Evolutionary conservation across 768 basidiomycete genomes (phyloP).

Genomic region (Termitomyces sp.): DNA sequence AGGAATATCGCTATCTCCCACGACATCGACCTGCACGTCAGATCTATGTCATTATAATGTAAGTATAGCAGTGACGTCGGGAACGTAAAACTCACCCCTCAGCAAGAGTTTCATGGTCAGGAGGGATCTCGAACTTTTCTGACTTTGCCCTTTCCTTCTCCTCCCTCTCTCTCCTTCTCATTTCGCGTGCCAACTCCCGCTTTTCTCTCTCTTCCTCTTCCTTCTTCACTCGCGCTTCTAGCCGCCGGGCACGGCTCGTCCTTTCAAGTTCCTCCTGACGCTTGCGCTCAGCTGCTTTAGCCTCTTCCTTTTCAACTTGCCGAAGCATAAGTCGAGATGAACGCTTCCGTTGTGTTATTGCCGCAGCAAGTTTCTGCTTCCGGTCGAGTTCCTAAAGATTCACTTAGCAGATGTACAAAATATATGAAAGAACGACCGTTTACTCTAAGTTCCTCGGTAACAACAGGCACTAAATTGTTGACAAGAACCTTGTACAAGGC

Average conservation of each 20-base stretch:
- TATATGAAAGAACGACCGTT: conserved; percentile 15
- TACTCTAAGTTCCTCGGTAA: conserved; percentile 68
- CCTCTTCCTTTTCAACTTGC: conserved; percentile 78
- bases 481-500: conserved; percentile 67
- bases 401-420: conserved; percentile 6
- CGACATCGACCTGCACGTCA: conserved; percentile 7
- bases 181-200: conserved; percentile 61
- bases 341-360: conserved; percentile 81
- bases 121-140: conserved; percentile 25
- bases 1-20: neutral
- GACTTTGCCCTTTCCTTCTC: conserved; percentile 35
- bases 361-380: conserved; percentile 65
- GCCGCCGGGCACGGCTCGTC: conserved; percentile 56
- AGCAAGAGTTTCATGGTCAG: conserved; percentile 9
- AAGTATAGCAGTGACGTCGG: neutral
- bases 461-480: conserved; percentile 65
- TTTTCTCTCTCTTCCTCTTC: conserved; percentile 53
- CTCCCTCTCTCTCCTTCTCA: conserved; percentile 47
- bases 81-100: conserved; percentile 8
- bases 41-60: neutral
- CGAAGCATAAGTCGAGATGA: conserved; percentile 84
- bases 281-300: conserved; percentile 53
- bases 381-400: conserved; percentile 54
- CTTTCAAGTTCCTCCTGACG: conserved; percentile 69
- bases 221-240: conserved; percentile 53